phyloP scores from a whole-genome alignment of 495 filamentous ascomycete species.

The Filosporella fistucella region DNA sequence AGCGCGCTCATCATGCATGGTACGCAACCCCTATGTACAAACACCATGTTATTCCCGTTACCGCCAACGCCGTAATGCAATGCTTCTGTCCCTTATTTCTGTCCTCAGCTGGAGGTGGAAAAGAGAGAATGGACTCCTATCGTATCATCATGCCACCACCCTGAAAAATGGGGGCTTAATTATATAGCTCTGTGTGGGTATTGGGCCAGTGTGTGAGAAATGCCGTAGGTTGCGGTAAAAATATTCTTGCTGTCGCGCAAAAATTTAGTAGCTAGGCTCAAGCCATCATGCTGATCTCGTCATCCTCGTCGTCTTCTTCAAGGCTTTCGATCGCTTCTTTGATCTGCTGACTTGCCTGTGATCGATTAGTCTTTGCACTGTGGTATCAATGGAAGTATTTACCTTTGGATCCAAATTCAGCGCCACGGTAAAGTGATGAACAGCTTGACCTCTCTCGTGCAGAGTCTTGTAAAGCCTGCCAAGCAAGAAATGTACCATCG shows the following conservation, averaged over 20 bases:
- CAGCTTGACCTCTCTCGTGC: slow-evolving; percentile 72
- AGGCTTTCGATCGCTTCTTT: slow-evolving; percentile 89
- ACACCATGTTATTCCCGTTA: slow-evolving; percentile 4
- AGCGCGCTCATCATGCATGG: too few species aligned
- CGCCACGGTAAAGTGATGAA: slow-evolving; percentile 89
- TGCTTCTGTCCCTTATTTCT: not conserved
- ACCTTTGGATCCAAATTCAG: slow-evolving; percentile 97
- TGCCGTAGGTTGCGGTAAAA: not conserved
- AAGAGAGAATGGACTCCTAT: too few species aligned
- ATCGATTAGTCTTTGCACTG: slow-evolving; percentile 1
- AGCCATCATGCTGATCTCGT: slow-evolving; percentile 42
- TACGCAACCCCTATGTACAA: slow-evolving; percentile 6
- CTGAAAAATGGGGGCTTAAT: too few species aligned
- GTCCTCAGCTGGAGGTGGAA: too few species aligned
- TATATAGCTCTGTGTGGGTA: too few species aligned
- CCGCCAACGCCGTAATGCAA: not conserved
- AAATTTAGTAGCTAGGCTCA: too few species aligned
- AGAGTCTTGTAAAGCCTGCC: slow-evolving; percentile 82
- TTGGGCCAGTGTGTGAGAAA: not conserved
- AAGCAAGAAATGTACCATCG: slow-evolving; percentile 90
- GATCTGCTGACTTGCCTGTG: slow-evolving; percentile 80
- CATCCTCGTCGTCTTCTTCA: slow-evolving; percentile 79
- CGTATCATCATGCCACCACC: slow-evolving; percentile 4
- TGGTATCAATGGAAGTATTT: slow-evolving; percentile 21
- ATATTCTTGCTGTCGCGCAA: too few species aligned